These are phyloP conservation scores for Penicillium riverlandense DNA, from an alignment of 495 filamentous ascomycete species.

Conservation along the genomic window DNA sequence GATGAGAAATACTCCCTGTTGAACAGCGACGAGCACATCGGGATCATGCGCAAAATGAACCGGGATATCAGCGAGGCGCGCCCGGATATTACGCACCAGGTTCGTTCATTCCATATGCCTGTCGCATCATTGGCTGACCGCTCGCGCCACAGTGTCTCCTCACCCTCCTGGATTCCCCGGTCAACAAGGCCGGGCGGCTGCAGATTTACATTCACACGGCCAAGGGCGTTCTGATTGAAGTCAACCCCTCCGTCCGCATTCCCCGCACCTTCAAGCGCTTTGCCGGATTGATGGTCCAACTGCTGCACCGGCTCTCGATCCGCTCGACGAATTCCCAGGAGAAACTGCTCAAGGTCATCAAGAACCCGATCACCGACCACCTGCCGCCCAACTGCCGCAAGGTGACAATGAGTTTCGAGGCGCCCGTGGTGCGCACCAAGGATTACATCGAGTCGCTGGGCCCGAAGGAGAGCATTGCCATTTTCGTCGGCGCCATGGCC, in stretches of 20 bases:
- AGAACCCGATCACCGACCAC: constrained; percentile 95
- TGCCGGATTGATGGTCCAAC: constrained; percentile 95
- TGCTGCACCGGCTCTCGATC: constrained; percentile 94
- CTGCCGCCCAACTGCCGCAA: constrained; percentile 96
- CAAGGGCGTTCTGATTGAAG: constrained; percentile 94
- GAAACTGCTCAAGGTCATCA: constrained; percentile 94
- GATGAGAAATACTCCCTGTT: constrained; percentile 94
- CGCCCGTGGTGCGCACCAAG: constrained; percentile 73
- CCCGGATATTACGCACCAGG: constrained; percentile 98
- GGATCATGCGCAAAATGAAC: constrained; percentile 98
- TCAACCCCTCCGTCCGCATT: constrained; percentile 93
- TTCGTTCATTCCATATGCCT: constrained; percentile 31
- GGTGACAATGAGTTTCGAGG: constrained; percentile 89
- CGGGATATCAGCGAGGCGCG: constrained; percentile 95
- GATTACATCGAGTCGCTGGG: constrained; percentile 79
- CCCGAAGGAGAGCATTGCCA: constrained; percentile 85
- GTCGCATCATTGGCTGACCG: constrained; percentile 2
- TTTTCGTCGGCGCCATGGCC: constrained; percentile 97
- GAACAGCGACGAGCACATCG: constrained; percentile 98
- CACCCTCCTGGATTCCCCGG: constrained; percentile 91
- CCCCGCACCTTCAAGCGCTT: constrained; percentile 98
- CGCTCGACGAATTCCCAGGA: constrained; percentile 93
- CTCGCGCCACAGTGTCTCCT: constrained; percentile 68
- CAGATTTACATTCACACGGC: constrained; percentile 98
- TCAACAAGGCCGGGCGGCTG: constrained; percentile 95